These are phyloP conservation scores for Nidularia pulvinata DNA, from an alignment of 768 basidiomycete species.

Conservation along the genomic window DNA sequence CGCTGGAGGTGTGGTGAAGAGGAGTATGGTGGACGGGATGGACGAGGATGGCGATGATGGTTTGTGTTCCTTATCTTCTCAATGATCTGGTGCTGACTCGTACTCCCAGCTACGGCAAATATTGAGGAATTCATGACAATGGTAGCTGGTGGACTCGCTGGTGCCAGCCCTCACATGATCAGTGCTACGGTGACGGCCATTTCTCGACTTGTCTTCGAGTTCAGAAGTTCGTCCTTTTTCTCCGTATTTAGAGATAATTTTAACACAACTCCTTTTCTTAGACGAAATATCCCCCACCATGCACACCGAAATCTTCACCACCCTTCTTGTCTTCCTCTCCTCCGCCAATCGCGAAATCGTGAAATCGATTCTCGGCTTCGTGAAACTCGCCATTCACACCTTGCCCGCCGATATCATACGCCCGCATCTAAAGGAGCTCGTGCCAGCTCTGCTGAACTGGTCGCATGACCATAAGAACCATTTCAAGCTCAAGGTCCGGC, in stretches of 20 bases:
- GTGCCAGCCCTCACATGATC: slow-evolving; percentile 96
- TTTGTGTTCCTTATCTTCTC: slow-evolving; percentile 19
- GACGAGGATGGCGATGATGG: slow-evolving; percentile 62
- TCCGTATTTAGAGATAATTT: not conserved
- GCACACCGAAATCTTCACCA: slow-evolving; percentile 83
- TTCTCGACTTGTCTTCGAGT: slow-evolving; percentile 94
- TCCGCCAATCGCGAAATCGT: slow-evolving; percentile 98
- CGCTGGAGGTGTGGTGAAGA: slow-evolving; percentile 79
- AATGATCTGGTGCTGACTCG: not conserved
- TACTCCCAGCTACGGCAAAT: slow-evolving; percentile 54
- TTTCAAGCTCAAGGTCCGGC: slow-evolving; percentile 95
- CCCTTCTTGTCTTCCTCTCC: slow-evolving; percentile 87
- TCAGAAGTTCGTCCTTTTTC: slow-evolving; percentile 63
- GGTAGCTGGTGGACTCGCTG: slow-evolving; percentile 93
- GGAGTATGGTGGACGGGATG: slow-evolving; percentile 80
- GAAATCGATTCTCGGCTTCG: slow-evolving; percentile 93
- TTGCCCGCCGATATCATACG: slow-evolving; percentile 69
- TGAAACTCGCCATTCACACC: slow-evolving; percentile 92
- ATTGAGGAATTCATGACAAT: slow-evolving; percentile 96
- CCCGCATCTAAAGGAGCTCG: slow-evolving; percentile 76
- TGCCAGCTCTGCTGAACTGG: slow-evolving; percentile 87
- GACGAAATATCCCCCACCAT: slow-evolving; percentile 71
- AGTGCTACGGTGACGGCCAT: slow-evolving; percentile 96
- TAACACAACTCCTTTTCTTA: slow-evolving; percentile 16
- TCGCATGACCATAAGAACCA: slow-evolving; percentile 99